Conservation (phyloP, 2,329 filamentous ascomycete genomes). For the Sclerotiophoma versabilis region DNA sequence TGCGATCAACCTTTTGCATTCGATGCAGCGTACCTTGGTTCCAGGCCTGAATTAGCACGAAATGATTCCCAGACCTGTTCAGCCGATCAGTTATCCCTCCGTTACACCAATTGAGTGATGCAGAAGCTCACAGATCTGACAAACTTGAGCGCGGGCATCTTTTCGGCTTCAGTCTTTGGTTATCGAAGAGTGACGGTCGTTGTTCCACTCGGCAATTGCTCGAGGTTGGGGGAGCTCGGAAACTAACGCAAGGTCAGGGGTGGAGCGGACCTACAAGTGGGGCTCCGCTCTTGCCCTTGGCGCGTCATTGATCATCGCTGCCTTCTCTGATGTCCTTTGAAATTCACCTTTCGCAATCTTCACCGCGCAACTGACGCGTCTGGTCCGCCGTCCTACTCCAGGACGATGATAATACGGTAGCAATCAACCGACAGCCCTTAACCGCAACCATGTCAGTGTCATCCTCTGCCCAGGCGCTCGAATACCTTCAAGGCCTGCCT, state of each 20-base stretch:
- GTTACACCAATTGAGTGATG: background rate
- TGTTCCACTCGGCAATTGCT: slow-evolving; percentile 29
- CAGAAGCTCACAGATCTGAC: slow-evolving; percentile 67
- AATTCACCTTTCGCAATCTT: slow-evolving; percentile 22
- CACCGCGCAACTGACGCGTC: slow-evolving; percentile 26
- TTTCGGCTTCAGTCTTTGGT: slow-evolving; percentile 1
- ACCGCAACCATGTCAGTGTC: slow-evolving; percentile 59
- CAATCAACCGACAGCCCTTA: slow-evolving; percentile 30
- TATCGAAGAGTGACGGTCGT: slow-evolving; percentile 33
- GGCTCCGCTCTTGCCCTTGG: slow-evolving; percentile 29
- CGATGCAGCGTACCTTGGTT: slow-evolving; percentile 71
- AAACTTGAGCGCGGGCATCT: slow-evolving; percentile 62
- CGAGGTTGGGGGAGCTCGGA: slow-evolving; percentile 10
- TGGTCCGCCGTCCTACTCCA: slow-evolving; percentile 8
- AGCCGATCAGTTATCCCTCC: slow-evolving; percentile 23
- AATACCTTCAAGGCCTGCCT: slow-evolving; percentile 91
- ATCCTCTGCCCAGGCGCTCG: slow-evolving; percentile 70
- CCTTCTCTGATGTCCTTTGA: background rate
- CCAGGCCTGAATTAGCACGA: slow-evolving; percentile 82
- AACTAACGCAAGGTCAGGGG: slow-evolving; percentile 30
- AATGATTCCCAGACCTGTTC: slow-evolving; percentile 83
- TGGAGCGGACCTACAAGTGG: slow-evolving; percentile 26
- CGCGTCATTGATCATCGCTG: slow-evolving; percentile 26
- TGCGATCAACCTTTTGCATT: background rate
- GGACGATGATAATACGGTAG: slow-evolving; percentile 46